These are phyloP conservation scores for Cutaneotrichosporon sp. DNA, from an alignment of 1,284 basidiomycete genomes.

Conservation along the genomic window DNA sequence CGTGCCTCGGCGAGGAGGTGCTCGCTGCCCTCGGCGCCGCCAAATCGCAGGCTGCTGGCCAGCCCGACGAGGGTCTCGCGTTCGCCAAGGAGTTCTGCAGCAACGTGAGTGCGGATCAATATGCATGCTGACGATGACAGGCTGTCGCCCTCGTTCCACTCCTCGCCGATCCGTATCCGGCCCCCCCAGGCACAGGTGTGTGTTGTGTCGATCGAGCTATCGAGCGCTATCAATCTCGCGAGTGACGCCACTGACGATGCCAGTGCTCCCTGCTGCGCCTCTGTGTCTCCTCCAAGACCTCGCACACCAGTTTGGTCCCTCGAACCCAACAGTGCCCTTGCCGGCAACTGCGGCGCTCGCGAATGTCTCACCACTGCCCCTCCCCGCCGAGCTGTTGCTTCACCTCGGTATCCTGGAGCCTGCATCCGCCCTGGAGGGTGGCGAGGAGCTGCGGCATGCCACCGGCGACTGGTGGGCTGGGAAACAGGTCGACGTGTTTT, in stretches of 20 bases:
- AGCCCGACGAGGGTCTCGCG: constrained; percentile 11
- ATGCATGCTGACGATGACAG: constrained; percentile 15
- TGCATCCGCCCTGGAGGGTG: not conserved
- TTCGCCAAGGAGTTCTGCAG: constrained; percentile 29
- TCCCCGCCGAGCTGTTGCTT: constrained; percentile 29
- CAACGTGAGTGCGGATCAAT: constrained; percentile 21
- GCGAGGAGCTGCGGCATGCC: constrained; percentile 10
- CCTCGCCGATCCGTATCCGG: constrained; percentile 20
- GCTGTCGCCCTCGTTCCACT: constrained; percentile 16
- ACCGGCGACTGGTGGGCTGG: constrained; percentile 23
- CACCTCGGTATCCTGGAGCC: constrained; percentile 27
- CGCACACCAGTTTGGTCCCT: constrained; percentile 20
- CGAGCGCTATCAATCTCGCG: not conserved
- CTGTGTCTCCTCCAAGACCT: constrained; percentile 40
- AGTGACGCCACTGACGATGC: constrained; percentile 5
- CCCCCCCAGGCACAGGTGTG: constrained; percentile 19
- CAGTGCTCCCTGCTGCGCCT: constrained; percentile 31
- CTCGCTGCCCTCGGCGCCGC: constrained; percentile 13
- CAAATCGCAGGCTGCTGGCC: constrained; percentile 8
- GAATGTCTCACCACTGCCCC: constrained; percentile 33
- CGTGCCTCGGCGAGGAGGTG: constrained; percentile 37
- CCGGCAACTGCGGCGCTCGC: constrained; percentile 23
- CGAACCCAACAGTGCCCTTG: constrained; percentile 14
- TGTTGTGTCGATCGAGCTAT: not conserved
- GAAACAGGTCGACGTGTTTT: constrained; percentile 10